phyloP scores from a whole-genome alignment of 2,329 filamentous ascomycete genomes.

The Escovopsis sp. region DNA sequence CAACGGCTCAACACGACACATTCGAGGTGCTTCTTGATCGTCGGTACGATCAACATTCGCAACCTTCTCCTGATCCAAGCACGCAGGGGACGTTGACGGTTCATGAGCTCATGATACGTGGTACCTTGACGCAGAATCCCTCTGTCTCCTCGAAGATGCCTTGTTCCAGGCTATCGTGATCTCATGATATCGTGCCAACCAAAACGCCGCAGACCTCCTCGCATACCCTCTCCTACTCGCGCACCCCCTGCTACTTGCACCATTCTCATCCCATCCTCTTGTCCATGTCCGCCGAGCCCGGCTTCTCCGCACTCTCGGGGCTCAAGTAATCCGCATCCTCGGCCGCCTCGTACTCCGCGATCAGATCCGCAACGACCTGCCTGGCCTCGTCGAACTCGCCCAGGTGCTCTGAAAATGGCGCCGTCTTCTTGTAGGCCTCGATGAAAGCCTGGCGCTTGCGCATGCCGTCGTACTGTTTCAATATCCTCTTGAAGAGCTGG shows the following conservation, averaged over 20 bases:
- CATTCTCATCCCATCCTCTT: slow-evolving; percentile 26
- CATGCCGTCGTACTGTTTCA: slow-evolving; percentile 84
- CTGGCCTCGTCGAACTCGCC: slow-evolving; percentile 91
- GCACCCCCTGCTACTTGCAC: neutral
- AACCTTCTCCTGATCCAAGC: no score
- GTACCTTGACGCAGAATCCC: no score
- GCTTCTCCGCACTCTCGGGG: slow-evolving; percentile 44
- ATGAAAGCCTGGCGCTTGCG: slow-evolving; percentile 94
- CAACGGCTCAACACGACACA: no score
- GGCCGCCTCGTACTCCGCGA: slow-evolving; percentile 89
- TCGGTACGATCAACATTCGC: no score
- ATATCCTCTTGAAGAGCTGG: slow-evolving; percentile 80
- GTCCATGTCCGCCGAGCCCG: slow-evolving; percentile 37
- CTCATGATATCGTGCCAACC: neutral
- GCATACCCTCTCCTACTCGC: neutral
- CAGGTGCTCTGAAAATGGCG: slow-evolving; percentile 80
- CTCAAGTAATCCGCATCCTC: slow-evolving; percentile 83
- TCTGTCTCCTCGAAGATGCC: no score
- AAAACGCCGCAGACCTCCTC: neutral
- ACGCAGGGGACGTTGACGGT: no score
- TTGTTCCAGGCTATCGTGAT: neutral
- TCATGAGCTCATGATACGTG: no score
- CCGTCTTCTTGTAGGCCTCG: slow-evolving; percentile 90
- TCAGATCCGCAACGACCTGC: slow-evolving; percentile 79
- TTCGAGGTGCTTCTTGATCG: no score